These are phyloP conservation scores for Penicillium coffeae DNA, from an alignment of 495 filamentous ascomycete species.

Conservation along the genomic window DNA sequence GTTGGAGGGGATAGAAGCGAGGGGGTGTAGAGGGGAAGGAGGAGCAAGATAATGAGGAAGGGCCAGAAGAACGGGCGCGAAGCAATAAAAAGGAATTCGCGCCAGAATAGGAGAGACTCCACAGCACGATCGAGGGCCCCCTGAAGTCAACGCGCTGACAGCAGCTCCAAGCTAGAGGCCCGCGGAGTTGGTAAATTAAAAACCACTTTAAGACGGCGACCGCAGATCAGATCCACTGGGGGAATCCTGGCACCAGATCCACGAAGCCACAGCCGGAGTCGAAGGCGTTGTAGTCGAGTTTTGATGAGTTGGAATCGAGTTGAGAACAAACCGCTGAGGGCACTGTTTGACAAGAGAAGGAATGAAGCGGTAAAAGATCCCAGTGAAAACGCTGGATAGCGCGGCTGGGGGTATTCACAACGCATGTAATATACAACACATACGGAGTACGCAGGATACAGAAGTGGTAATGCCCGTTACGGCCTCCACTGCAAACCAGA, in stretches of 20 bases:
- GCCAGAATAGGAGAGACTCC: background rate
- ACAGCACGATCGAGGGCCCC: background rate
- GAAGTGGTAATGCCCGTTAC: too few relatives aligned
- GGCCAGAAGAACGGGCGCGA: background rate
- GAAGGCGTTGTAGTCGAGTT: too few relatives aligned
- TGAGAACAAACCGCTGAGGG: background rate
- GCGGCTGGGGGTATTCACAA: background rate
- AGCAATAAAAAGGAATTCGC: background rate
- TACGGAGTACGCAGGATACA: too few relatives aligned
- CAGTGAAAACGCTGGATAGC: background rate
- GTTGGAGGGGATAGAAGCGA: background rate
- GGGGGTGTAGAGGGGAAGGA: conserved; percentile 1
- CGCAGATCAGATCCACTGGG: background rate
- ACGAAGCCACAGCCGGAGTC: too few relatives aligned
- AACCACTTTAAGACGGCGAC: background rate
- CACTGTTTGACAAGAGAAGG: background rate
- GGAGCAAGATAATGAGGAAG: background rate
- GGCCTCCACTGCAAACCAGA: too few relatives aligned
- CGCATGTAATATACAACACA: background rate
- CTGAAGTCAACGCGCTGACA: background rate
- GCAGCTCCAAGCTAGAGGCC: background rate
- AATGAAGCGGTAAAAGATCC: background rate
- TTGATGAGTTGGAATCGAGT: too few relatives aligned
- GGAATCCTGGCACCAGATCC: background rate
- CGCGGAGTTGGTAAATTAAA: background rate